phyloP scores from a whole-genome alignment of 768 basidiomycete genomes.

The Russula sp. region DNA sequence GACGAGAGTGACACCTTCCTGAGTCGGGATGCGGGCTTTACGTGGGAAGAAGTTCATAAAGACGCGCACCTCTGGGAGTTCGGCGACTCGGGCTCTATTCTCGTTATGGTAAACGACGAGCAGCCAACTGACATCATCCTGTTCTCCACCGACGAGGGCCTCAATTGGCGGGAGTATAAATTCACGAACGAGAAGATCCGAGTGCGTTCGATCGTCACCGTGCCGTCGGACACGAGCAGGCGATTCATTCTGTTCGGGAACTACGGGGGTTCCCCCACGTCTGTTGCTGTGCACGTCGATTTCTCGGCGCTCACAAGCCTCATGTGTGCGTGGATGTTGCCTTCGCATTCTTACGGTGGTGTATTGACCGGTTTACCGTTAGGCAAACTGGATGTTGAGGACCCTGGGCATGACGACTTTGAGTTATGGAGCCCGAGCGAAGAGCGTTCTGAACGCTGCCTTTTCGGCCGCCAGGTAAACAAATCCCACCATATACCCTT shows the following conservation, averaged over 20 bases:
- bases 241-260: slow-evolving; percentile 84
- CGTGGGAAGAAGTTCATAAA: slow-evolving; percentile 98
- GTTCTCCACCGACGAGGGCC: slow-evolving; percentile 88
- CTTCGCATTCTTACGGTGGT: slow-evolving; percentile 2
- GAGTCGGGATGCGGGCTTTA: slow-evolving; percentile 93
- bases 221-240: slow-evolving; percentile 86
- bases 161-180: slow-evolving; percentile 82
- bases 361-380: slow-evolving; percentile 17
- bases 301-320: slow-evolving; percentile 72
- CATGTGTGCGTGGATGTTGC: slow-evolving; percentile 57
- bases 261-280: slow-evolving; percentile 44
- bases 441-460: slow-evolving; percentile 78
- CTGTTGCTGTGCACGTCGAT: slow-evolving; percentile 83
- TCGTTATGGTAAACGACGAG: slow-evolving; percentile 95
- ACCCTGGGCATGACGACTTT: slow-evolving; percentile 88
- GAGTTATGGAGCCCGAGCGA: slow-evolving; percentile 96
- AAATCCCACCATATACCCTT: no score
- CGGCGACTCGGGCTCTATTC: slow-evolving; percentile 92
- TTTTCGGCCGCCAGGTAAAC: slow-evolving; percentile 86
- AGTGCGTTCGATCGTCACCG: slow-evolving; percentile 76
- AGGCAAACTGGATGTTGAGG: slow-evolving; percentile 68
- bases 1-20: slow-evolving; percentile 92
- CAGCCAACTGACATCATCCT: slow-evolving; percentile 85
- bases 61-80: slow-evolving; percentile 98
- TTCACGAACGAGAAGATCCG: slow-evolving; percentile 74